Evolutionary conservation across 371 early-diverging fungal species (phyloP).

Genomic region (Saksenaea oblongispora): DNA sequence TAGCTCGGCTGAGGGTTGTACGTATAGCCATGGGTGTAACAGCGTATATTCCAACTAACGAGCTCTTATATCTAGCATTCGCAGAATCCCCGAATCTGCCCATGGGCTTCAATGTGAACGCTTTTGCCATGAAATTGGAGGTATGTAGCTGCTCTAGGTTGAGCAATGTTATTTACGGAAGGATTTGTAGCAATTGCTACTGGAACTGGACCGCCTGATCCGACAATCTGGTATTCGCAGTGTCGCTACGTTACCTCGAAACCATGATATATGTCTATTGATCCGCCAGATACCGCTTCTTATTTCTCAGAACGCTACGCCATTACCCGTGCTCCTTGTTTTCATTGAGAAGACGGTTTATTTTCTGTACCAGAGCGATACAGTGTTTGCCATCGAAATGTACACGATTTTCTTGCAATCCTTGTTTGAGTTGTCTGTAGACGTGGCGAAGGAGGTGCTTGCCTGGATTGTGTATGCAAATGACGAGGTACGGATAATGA

Average conservation of each 20-base stretch:
- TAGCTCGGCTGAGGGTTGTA: conserved; percentile 5
- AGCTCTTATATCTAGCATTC: neutral
- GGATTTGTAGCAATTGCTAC: conserved; percentile 53
- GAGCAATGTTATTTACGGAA: neutral
- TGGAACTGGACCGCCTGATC: conserved; percentile 76
- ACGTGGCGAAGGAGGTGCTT: conserved; percentile 79
- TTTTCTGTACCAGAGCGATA: conserved; percentile 77
- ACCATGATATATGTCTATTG: conserved; percentile 77
- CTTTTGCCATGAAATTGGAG: conserved; percentile 12
- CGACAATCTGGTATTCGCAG: conserved; percentile 56
- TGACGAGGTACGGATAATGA: neutral
- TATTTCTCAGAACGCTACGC: conserved; percentile 64
- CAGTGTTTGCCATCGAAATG: conserved; percentile 73
- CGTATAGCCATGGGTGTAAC: neutral
- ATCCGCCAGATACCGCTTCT: conserved; percentile 74
- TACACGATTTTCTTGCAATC: conserved; percentile 81
- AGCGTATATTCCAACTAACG: no score
- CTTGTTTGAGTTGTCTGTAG: conserved; percentile 76
- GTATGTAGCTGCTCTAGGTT: conserved; percentile 3
- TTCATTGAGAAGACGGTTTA: conserved; percentile 86
- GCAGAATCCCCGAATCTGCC: neutral
- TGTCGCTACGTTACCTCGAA: conserved; percentile 70
- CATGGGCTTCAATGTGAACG: neutral
- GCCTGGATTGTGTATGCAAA: conserved; percentile 56
- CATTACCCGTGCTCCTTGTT: conserved; percentile 73